Evolutionary conservation across 2,329 filamentous ascomycete species (phyloP).

Genomic region (Corinectria fuckeliana): DNA sequence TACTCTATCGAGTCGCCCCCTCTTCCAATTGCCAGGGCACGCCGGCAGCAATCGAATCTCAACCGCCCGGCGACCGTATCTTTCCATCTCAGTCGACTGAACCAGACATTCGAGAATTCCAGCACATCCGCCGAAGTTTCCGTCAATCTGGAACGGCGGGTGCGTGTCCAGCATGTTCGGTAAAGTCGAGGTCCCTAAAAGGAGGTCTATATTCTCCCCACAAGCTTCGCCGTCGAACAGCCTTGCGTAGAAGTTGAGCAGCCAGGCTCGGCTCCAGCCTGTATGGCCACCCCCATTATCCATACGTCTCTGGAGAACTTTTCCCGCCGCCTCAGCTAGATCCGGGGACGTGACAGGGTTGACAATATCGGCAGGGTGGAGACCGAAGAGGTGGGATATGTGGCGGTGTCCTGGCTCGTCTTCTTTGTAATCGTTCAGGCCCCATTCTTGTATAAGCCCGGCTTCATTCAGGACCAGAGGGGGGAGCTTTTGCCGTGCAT

Average conservation of each 20-base stretch:
- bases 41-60: slow-evolving; percentile 28
- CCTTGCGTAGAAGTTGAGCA: slow-evolving; percentile 55
- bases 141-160: slow-evolving; percentile 41
- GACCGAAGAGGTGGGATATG: slow-evolving; percentile 56
- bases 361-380: slow-evolving; percentile 50
- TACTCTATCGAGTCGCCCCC: neutral
- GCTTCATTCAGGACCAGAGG: neutral
- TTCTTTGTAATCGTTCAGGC: slow-evolving; percentile 43
- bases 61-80: slow-evolving; percentile 3
- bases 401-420: slow-evolving; percentile 57
- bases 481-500: slow-evolving; percentile 19
- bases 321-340: slow-evolving; percentile 37
- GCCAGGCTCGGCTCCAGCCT: slow-evolving; percentile 59
- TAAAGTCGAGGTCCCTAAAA: slow-evolving; percentile 22
- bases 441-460: slow-evolving; percentile 49
- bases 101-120: slow-evolving; percentile 33
- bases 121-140: slow-evolving; percentile 37
- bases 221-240: slow-evolving; percentile 36
- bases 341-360: slow-evolving; percentile 23
- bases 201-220: slow-evolving; percentile 20
- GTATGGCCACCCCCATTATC: slow-evolving; percentile 52
- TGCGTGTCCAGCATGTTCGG: slow-evolving; percentile 32
- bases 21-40: slow-evolving; percentile 23
- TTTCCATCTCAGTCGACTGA: slow-evolving; percentile 12
- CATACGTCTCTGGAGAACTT: slow-evolving; percentile 38